Percentiles rank a stretch among this genome's conserved stretches.
These are phyloP conservation scores for Amanita rubescens DNA, from an alignment of 768 basidiomycete genomes.

Conservation along the genomic window DNA sequence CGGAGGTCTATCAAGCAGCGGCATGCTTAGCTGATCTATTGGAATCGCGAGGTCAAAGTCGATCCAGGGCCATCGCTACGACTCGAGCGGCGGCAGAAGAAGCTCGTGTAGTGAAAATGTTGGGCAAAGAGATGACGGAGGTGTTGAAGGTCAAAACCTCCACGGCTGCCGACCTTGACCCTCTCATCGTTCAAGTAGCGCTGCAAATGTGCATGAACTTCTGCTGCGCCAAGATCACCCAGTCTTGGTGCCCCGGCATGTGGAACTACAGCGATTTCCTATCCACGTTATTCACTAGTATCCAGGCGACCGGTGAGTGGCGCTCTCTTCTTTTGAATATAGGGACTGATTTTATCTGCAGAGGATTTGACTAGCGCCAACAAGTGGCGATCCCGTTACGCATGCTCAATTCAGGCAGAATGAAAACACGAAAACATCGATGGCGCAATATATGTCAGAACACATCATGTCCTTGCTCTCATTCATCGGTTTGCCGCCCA, in stretches of 20 bases:
- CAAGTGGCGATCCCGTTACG: conserved; percentile 22
- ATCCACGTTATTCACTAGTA: conserved; percentile 27
- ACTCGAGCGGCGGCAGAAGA: conserved; percentile 10
- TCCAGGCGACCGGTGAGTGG: conserved; percentile 28
- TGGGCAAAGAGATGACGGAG: conserved; percentile 26
- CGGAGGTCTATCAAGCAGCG: conserved; percentile 33
- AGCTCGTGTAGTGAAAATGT: conserved; percentile 22
- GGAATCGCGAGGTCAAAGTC: conserved; percentile 17
- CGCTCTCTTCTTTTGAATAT: not conserved
- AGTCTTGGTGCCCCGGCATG: conserved; percentile 35
- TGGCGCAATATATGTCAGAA: not conserved
- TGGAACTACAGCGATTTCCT: conserved; percentile 36
- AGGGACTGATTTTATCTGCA: not conserved
- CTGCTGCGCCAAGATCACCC: conserved; percentile 31
- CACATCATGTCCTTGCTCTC: conserved; percentile 2
- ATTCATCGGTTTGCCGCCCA: not conserved
- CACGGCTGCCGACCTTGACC: conserved; percentile 20
- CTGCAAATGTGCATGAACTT: conserved; percentile 33
- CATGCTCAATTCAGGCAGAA: conserved; percentile 14
- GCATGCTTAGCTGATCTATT: conserved; percentile 33
- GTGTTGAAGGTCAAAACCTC: conserved; percentile 20
- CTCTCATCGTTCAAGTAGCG: conserved; percentile 29
- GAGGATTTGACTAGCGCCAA: conserved; percentile 15
- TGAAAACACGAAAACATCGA: not conserved
- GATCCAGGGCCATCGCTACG: not conserved